Evolutionary conservation across 1,284 basidiomycete genomes (phyloP).

Genomic region (Caloboletus inedulis): DNA sequence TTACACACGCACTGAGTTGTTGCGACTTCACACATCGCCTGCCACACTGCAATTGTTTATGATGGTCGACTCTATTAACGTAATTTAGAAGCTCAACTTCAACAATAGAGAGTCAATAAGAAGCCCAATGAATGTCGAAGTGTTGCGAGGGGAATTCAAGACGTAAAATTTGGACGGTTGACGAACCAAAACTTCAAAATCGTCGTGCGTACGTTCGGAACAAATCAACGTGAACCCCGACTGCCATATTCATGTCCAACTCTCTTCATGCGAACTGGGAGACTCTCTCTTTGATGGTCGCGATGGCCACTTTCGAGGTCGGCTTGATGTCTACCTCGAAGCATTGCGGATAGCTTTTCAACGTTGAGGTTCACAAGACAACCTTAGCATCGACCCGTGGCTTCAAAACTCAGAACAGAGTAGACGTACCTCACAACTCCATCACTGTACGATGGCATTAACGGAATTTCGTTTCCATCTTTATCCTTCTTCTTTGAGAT

Average conservation of each 20-base stretch:
- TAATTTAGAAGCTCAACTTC: no score
- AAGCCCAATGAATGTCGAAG: no score
- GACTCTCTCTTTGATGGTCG: constrained; percentile 1
- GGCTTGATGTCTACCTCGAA: constrained; percentile 13
- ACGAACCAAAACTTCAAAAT: neutral
- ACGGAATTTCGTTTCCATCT: constrained; percentile 8
- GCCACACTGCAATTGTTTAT: neutral
- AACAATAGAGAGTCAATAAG: no score
- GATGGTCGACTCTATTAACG: neutral
- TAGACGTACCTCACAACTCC: constrained; percentile 20
- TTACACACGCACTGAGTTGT: neutral
- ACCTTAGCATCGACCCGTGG: neutral
- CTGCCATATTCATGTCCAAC: no score
- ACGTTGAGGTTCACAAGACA: neutral
- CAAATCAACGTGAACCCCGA: neutral
- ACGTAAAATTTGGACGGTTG: no score
- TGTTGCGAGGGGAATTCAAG: no score
- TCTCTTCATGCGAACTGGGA: constrained; percentile 1
- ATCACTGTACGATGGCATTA: constrained; percentile 4
- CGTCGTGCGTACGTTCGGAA: neutral
- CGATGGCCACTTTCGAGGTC: constrained; percentile 5
- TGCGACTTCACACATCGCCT: neutral
- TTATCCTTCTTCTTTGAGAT: constrained; percentile 15
- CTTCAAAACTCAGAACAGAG: neutral
- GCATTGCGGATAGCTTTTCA: constrained; percentile 4